These are phyloP conservation scores for Ustilago crameri DNA, from an alignment of 1,284 basidiomycete species.

Conservation along the genomic window DNA sequence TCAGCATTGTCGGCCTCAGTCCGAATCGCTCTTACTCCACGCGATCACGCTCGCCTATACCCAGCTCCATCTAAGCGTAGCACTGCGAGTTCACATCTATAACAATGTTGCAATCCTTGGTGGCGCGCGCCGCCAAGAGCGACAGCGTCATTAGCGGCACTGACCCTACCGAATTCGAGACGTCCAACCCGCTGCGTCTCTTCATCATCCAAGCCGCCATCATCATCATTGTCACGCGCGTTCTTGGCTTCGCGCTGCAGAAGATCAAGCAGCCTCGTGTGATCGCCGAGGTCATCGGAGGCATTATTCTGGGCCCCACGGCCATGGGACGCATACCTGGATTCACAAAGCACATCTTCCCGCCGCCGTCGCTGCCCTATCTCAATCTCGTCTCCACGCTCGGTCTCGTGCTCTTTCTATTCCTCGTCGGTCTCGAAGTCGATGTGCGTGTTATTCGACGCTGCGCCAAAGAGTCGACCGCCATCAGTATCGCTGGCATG, in stretches of 20 bases:
- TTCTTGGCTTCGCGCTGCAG: conserved; percentile 75
- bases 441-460: conserved; percentile 79
- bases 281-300: conserved; percentile 87
- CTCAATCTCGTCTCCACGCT: conserved; percentile 91
- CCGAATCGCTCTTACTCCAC: too few relatives aligned
- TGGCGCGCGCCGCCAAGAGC: conserved; percentile 41
- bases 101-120: conserved; percentile 31
- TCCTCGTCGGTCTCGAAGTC: conserved; percentile 91
- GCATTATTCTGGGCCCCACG: conserved; percentile 75
- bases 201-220: conserved; percentile 81
- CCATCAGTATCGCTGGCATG: conserved; percentile 76
- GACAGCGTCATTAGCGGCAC: conserved; percentile 74
- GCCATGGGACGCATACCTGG: conserved; percentile 63
- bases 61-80: neutral
- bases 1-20: too few relatives aligned
- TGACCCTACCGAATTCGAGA: conserved; percentile 76
- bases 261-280: conserved; percentile 84
- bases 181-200: conserved; percentile 77
- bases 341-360: conserved; percentile 65
- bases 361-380: conserved; percentile 75
- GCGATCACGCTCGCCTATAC: too few relatives aligned
- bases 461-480: conserved; percentile 55
- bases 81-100: neutral
- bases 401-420: conserved; percentile 75
- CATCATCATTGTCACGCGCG: conserved; percentile 76